These are phyloP conservation scores for Ophiocordyceps camponoti-rufipedis DNA, from an alignment of 2,329 filamentous ascomycete genomes.

Conservation along the genomic window DNA sequence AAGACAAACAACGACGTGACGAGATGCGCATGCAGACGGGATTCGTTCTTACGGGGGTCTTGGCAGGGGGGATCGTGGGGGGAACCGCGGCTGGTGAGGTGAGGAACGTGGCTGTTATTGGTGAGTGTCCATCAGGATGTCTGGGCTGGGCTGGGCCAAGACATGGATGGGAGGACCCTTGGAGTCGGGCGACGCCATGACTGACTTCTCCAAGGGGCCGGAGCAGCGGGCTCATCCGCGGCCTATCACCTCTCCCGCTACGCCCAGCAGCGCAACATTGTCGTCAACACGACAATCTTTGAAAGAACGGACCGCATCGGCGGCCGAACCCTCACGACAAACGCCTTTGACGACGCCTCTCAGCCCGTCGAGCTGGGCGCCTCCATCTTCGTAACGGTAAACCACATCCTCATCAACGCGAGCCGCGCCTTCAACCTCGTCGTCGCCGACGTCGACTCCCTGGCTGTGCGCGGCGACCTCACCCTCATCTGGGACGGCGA, in stretches of 20 bases:
- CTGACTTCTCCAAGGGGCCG: conserved; percentile 28
- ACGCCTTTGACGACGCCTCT: conserved; percentile 48
- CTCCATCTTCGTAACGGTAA: conserved; percentile 77
- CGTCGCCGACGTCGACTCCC: conserved; percentile 21
- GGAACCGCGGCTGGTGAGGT: conserved; percentile 5
- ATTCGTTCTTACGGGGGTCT: conserved; percentile 4
- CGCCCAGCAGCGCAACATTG: conserved; percentile 38
- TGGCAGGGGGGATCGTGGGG: conserved; percentile 1
- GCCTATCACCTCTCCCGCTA: conserved; percentile 68
- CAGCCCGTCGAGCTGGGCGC: conserved; percentile 73
- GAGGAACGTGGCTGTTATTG: conserved; percentile 18
- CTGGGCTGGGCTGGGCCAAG: background rate
- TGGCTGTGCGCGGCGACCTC: conserved; percentile 27
- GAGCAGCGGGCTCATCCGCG: conserved; percentile 70
- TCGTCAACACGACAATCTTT: conserved; percentile 70
- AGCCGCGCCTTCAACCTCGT: conserved; percentile 52
- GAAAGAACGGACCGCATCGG: conserved; percentile 65
- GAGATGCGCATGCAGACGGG: conserved; percentile 3
- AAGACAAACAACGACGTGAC: too few relatives aligned
- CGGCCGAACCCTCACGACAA: conserved; percentile 71
- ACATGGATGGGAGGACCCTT: too few relatives aligned
- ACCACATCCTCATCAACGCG: conserved; percentile 64
- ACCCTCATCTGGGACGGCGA: conserved; percentile 76
- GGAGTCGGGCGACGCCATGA: background rate
- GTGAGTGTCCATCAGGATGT: conserved; percentile 8